These are phyloP conservation scores for Xylaria scruposa DNA, from an alignment of 495 filamentous ascomycete species.

Conservation along the genomic window DNA sequence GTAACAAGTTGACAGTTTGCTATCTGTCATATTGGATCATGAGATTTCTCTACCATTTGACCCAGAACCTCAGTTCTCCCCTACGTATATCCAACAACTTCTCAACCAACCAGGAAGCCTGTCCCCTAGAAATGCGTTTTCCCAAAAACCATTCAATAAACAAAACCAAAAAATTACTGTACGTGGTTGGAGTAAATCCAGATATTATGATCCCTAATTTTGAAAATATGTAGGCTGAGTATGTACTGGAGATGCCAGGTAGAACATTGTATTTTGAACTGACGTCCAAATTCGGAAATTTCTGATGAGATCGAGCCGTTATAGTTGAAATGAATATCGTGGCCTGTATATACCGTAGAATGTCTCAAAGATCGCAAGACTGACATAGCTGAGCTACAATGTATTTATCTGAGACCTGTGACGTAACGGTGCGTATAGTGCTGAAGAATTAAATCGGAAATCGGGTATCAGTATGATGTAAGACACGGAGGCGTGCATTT, in stretches of 20 bases:
- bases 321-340: not conserved
- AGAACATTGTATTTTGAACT: not conserved
- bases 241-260: conserved; percentile 1
- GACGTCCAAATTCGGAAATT: not conserved
- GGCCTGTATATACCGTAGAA: conserved; percentile 10
- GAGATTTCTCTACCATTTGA: not conserved
- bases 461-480: conserved; percentile 22
- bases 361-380: not conserved
- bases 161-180: conserved; percentile 12
- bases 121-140: not conserved
- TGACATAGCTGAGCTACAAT: not conserved
- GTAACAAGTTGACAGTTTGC: not conserved
- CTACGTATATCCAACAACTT: not conserved
- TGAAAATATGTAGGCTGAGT: conserved; percentile 5
- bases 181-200: not conserved
- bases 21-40: conserved; percentile 7
- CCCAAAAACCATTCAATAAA: not conserved
- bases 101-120: not conserved
- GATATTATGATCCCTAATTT: conserved; percentile 7
- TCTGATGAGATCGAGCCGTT: not conserved
- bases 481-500: conserved; percentile 3
- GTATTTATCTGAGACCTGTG: not conserved
- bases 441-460: conserved; percentile 9
- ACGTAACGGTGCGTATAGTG: not conserved
- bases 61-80: not conserved